Evolutionary conservation across 345 rosid genomes (phyloP), one percentile per base, ranked within the genome.

Genomic region (Cardamine chenopodiifolia): DNA sequence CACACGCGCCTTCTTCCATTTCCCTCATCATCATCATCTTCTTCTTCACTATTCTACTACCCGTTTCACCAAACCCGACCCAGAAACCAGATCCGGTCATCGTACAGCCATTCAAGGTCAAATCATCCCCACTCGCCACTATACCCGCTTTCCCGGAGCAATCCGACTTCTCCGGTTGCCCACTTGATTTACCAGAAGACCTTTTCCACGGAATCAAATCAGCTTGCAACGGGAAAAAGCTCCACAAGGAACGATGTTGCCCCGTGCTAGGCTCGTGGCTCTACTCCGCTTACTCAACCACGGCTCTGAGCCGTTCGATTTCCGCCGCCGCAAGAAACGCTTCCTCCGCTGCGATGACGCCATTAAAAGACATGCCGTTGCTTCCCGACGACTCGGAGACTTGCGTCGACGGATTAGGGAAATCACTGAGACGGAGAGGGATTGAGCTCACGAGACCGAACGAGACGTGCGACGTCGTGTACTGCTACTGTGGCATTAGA

Each of bases 141-240:
- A 94, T 94, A 70, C 97, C 96, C 29, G 97, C 98, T 17, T 94
- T 90, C 85, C 97, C 97, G 0, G 97, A 91, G 58, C 93, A 94
- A 66, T 87, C 97, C 47, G 83, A 82, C 66, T 62, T 82, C 17
- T 84, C 82, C n/a, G 86, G 85, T 29, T 91, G 95, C 53, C 96
- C 89, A 0, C 82, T 91, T 10, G 83, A 86, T 67, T 84, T 94
- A 50, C 92, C 97, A 0, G 87, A 85, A 19, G 85, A 81, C 25
- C 91, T 91, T 58, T 89, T 93, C 82, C 86, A 67, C 73, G 72
- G 86, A 37, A 71, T 93, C n/a, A 80, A 82, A 44, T 70, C 85
- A 42, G 94, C 94, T 0, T 93, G 97, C 71, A 71, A 71, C 32
- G 57, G 76, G 0, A 68, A 71, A 31, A 65, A 86, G 73, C 90